Evolutionary conservation across 1,284 basidiomycete genomes (phyloP), one percentile per base, ranked within the genome.

Genomic region (Caloboletus firmus): DNA sequence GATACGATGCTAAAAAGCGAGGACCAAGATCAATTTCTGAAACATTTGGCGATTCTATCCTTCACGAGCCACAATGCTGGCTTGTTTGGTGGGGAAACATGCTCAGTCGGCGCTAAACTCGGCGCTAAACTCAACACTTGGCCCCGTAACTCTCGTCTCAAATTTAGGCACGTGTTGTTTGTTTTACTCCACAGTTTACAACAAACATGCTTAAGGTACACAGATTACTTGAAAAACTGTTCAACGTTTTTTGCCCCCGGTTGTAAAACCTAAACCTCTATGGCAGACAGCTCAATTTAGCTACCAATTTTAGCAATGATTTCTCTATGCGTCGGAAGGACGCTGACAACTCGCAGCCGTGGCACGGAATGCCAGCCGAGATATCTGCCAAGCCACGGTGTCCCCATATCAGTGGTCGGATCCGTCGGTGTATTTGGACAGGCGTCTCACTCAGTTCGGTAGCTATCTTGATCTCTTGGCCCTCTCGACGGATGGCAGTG

Each of bases 371-470:
- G 24, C 9, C n/a, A 5, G 39, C 34, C 42, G 20, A 15, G 30
- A 17, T 11, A 17, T 28, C 11, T 12, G 17, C 10, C 17, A n/a
- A 18, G 11, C 12, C 9, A 9, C 9, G 9, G 3, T 30, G 28
- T 5, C 12, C 5, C 28, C 5, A 18, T 17, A 24, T 20, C 10
- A 55, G 30, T 47, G 22, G 3, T 51, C 17, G 15, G 53, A 49
- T 51, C 32, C 9, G 24, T 24, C 40, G 12, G 9, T 24, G 52
- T 28, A 39, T 51, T 49, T 59, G 55, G 55, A 18, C n/a, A 34
- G 30, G 9, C n/a, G n/a, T n/a, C n/a, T 31, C 54, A 32, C 51
- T 40, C 32, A 48, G 30, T 35, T 60, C 31, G 45, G 45, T 28
- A 20, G 20, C 41, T 54, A 13, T 40, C 22, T 20, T 18, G 26